Percentiles rank a stretch among this genome's conserved stretches.
Evolutionary conservation across 169 alveolate species (phyloP).

Genomic region (Condylostoma magnum): DNA sequence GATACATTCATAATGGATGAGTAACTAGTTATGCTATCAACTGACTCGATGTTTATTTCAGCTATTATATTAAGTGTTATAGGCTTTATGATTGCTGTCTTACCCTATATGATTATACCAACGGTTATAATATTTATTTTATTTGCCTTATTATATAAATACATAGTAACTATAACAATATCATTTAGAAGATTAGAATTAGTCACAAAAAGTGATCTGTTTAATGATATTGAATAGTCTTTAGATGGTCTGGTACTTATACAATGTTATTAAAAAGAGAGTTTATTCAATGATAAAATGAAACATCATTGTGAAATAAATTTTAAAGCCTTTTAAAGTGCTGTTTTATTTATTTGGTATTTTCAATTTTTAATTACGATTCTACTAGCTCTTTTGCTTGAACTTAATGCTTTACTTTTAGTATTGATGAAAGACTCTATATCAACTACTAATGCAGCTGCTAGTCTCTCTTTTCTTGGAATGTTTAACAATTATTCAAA

Average conservation of each 20-base stretch:
- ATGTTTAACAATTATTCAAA: no score
- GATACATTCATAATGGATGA: conserved; percentile 1
- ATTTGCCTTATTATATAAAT: neutral
- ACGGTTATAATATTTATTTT: neutral
- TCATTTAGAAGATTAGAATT: neutral
- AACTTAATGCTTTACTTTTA: neutral
- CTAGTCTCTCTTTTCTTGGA: no score
- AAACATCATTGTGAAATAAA: no score
- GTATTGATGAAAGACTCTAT: conserved; percentile 1
- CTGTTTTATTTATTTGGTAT: neutral
- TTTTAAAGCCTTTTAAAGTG: neutral
- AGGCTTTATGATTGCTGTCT: neutral
- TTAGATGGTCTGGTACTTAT: conserved; percentile 1
- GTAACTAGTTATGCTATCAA: conserved; percentile 19
- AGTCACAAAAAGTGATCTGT: neutral
- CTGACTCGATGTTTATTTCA: neutral
- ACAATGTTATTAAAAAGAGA: no score
- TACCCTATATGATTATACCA: neutral
- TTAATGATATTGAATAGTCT: neutral
- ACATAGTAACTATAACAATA: neutral
- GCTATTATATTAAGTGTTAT: neutral
- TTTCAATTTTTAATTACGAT: neutral
- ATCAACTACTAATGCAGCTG: neutral
- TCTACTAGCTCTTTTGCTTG: neutral
- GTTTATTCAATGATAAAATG: no score